phyloP scores from a whole-genome alignment of 2,329 filamentous ascomycete species.

The Chalaropsis thielavioides region DNA sequence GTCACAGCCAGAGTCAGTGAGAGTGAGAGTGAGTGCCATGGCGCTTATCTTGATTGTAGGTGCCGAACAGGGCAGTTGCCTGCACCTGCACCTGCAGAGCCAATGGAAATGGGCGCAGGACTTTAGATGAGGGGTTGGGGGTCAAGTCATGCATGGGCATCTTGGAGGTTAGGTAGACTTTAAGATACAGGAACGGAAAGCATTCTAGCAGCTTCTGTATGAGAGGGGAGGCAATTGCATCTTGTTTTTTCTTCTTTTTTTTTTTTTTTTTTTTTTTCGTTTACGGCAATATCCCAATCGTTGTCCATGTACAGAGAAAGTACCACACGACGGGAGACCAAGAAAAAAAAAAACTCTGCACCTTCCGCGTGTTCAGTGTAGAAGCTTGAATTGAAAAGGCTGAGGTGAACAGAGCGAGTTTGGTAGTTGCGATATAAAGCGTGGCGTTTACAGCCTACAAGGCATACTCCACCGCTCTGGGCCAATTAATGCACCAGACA shows the following conservation, averaged over 20 bases:
- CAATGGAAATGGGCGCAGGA: neutral
- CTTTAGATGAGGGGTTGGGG: constrained; percentile 2
- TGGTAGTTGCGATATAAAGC: neutral
- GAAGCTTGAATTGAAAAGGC: neutral
- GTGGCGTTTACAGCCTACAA: neutral
- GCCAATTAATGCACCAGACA: neutral
- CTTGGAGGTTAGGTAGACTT: no score
- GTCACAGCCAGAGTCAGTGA: no score
- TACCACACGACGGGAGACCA: neutral
- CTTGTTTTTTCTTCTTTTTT: neutral
- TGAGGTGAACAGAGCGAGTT: neutral
- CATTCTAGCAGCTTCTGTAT: no score
- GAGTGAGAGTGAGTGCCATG: neutral
- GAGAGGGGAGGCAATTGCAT: neutral
- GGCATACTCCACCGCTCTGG: neutral
- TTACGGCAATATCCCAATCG: neutral
- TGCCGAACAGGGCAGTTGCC: constrained; percentile 2
- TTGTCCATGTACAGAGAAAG: neutral
- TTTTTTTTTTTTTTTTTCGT: neutral
- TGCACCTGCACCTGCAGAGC: neutral
- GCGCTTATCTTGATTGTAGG: neutral
- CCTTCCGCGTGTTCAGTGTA: neutral
- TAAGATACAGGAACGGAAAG: neutral
- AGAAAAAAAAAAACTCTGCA: neutral
- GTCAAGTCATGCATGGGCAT: no score